Conservation (phyloP, 352 stramenopile species). For the Elongisporangium anandrum region DNA sequence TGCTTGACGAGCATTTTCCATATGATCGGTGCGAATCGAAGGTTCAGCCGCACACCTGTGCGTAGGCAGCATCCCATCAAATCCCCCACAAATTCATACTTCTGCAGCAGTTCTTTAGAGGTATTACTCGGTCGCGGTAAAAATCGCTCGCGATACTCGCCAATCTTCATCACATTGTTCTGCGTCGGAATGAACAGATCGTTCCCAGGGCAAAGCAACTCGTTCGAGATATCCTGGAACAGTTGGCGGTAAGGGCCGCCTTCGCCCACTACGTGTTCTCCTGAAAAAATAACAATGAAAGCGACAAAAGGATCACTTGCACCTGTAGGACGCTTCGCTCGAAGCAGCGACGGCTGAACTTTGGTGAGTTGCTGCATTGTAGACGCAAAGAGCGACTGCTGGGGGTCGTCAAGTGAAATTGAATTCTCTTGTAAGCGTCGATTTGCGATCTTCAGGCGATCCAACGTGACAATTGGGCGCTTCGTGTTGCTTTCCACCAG, state of each 20-base stretch:
- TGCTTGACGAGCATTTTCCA: slow-evolving; percentile 83
- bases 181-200: slow-evolving; percentile 66
- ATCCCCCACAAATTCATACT: slow-evolving; percentile 76
- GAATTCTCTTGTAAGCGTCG: slow-evolving; percentile 15
- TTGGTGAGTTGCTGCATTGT: slow-evolving; percentile 50
- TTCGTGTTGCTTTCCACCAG: slow-evolving; percentile 43
- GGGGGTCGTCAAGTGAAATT: slow-evolving; percentile 32
- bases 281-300: slow-evolving; percentile 74
- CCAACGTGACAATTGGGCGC: slow-evolving; percentile 60
- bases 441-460: slow-evolving; percentile 47
- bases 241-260: slow-evolving; percentile 74
- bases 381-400: slow-evolving; percentile 64
- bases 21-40: slow-evolving; percentile 64
- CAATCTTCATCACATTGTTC: slow-evolving; percentile 67
- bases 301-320: slow-evolving; percentile 78
- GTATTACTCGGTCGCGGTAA: slow-evolving; percentile 54
- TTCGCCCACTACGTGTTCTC: slow-evolving; percentile 79
- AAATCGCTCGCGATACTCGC: slow-evolving; percentile 65
- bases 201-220: slow-evolving; percentile 43
- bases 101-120: slow-evolving; percentile 49
- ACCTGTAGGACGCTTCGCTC: slow-evolving; percentile 66
- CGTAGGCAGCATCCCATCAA: slow-evolving; percentile 76
- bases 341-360: slow-evolving; percentile 42
- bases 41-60: slow-evolving; percentile 69
- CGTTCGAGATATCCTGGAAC: slow-evolving; percentile 72